Evolutionary conservation across 805 yeast species (phyloP), one percentile per base, ranked within the genome.

Genomic region (Cyberlindnera saturnus): DNA sequence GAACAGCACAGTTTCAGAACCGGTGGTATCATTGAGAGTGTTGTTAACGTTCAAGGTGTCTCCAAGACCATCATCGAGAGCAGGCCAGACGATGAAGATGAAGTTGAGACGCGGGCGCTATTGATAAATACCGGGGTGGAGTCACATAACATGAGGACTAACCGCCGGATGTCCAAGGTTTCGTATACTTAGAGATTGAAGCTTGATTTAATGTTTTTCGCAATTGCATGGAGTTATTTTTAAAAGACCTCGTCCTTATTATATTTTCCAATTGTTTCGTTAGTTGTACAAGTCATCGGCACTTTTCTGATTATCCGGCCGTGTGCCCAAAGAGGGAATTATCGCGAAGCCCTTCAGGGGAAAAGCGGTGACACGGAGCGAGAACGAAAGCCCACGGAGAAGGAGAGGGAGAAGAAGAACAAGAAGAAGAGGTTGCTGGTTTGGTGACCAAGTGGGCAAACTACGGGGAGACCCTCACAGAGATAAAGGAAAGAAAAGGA

Each of bases 11-110:
- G 59, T 30, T 57, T 43, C 38, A 38, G 57, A 15, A 54, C 59
- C 1, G 60, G 62, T 31, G 61, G 91, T 8, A 81, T 88, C 42
- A 75, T 86, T 42, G 96, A 88, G 64, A 79, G 86, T 34, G 82
- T 88, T 15, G 79, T 88, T n/a, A 84, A 82, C 40, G 84, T 84
- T 23, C 81, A 82, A 57, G 96, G 96, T 42, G 85, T 86, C 17
- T 81, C 79, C 54, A 88, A 88, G 69, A 87, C 95, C 4, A 85
- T 88, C 47, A 87, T 88, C 55, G 91, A 84, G 53, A 82, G 79
- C 42, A 74, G 69, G 34, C 79, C 76, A 18, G 66, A 62, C 33
- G 62, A 56, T n/a, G 44, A 48, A 17, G 44, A 40, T 13, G 44
- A 40, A 4, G 37, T 42, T 13, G 40, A 42, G 26, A 34, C 42